phyloP scores from a whole-genome alignment of 495 filamentous ascomycete species.

The Xylaria intraflava region DNA sequence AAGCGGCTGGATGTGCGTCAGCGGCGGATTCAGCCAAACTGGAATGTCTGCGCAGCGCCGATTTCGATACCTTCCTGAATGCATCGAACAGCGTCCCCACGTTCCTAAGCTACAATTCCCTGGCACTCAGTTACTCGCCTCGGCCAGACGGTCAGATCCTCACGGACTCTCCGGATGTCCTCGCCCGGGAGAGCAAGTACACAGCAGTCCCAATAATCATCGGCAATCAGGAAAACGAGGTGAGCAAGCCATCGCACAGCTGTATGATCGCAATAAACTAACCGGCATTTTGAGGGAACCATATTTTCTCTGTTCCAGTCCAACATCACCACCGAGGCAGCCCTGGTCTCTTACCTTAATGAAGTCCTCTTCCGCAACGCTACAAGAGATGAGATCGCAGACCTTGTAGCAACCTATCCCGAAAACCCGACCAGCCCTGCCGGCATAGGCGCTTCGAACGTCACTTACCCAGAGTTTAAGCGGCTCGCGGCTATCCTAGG shows the following conservation, averaged over 20 bases:
- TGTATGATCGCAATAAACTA: no score
- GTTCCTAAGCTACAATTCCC: constrained; percentile 55
- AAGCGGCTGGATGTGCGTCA: constrained; percentile 50
- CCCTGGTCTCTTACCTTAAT: constrained; percentile 55
- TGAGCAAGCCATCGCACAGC: no score
- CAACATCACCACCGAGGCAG: constrained; percentile 56
- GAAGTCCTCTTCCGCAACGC: constrained; percentile 52
- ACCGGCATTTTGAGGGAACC: no score
- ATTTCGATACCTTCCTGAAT: constrained; percentile 55
- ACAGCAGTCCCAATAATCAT: constrained; percentile 51
- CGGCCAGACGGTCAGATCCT: no score
- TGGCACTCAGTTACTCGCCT: no score
- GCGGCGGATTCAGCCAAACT: constrained; percentile 53
- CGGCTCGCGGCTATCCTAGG: constrained; percentile 69
- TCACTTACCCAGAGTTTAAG: constrained; percentile 68
- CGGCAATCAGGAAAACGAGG: constrained; percentile 55
- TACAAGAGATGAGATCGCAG: constrained; percentile 34
- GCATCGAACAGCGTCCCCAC: constrained; percentile 62
- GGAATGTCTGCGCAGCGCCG: constrained; percentile 50
- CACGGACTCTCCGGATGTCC: constrained; percentile 50
- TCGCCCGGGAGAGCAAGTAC: constrained; percentile 46
- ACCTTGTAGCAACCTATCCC: constrained; percentile 53
- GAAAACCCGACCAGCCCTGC: constrained; percentile 52
- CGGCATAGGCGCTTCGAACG: constrained; percentile 54
- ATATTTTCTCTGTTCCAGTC: constrained; percentile 55